phyloP scores from a whole-genome alignment of 768 basidiomycete genomes.

The Termitomyces titanicus region DNA sequence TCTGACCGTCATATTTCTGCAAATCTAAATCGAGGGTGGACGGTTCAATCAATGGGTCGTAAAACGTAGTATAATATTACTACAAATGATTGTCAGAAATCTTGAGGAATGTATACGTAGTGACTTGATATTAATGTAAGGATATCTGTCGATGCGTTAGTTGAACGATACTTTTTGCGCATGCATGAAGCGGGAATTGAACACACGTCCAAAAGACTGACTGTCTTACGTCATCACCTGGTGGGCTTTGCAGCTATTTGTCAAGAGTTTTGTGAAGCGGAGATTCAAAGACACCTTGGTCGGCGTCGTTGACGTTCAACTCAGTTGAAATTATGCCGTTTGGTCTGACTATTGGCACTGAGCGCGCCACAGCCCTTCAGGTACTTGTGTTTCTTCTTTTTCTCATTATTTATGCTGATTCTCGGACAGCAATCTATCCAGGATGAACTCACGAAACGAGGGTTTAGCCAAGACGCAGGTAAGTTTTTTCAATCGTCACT shows the following conservation, averaged over 20 bases:
- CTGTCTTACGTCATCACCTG: neutral
- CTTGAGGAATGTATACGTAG: too few species aligned
- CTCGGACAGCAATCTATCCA: slow-evolving; percentile 65
- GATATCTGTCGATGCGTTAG: too few species aligned
- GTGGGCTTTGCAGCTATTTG: slow-evolving; percentile 9
- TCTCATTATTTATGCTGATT: neutral
- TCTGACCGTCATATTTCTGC: too few species aligned
- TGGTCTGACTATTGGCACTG: slow-evolving; percentile 75
- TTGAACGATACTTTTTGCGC: too few species aligned
- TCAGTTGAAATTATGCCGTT: slow-evolving; percentile 54
- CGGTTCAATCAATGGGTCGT: too few species aligned
- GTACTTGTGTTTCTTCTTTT: slow-evolving; percentile 30
- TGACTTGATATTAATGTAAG: too few species aligned
- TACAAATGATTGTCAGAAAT: too few species aligned
- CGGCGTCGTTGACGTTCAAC: slow-evolving; percentile 23
- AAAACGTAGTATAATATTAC: too few species aligned
- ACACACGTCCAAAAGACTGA: slow-evolving; percentile 55
- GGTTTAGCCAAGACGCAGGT: slow-evolving; percentile 77
- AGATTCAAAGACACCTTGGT: slow-evolving; percentile 26
- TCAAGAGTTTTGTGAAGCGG: slow-evolving; percentile 19
- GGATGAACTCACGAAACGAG: slow-evolving; percentile 73
- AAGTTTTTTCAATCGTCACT: slow-evolving; percentile 23
- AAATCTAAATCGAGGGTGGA: too few species aligned
- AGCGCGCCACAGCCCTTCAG: slow-evolving; percentile 69
- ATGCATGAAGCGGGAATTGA: slow-evolving; percentile 49